These are phyloP conservation scores for Saururus chinensis DNA, from an alignment of 164 flowering plant genomes.

Conservation along the genomic window DNA sequence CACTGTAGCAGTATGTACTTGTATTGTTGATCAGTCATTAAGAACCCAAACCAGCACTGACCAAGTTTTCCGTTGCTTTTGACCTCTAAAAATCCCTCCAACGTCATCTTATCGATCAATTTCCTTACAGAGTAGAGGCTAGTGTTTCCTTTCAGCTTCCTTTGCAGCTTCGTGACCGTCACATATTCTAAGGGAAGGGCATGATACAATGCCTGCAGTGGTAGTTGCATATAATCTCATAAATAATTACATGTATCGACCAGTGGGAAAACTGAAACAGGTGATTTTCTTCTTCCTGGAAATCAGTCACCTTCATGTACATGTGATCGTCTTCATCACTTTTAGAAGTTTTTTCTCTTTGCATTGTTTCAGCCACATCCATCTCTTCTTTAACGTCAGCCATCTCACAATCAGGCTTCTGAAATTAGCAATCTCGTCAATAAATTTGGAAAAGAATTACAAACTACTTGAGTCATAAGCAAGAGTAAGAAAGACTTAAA, in stretches of 20 bases:
- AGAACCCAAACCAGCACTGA: constrained; percentile 6
- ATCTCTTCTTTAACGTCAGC: constrained; percentile 61
- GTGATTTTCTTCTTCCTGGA: background rate
- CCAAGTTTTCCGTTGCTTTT: constrained; percentile 61
- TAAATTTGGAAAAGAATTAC: background rate
- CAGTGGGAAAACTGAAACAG: background rate
- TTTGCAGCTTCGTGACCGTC: constrained; percentile 60
- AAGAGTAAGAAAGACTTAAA: background rate
- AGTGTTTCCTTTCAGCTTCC: constrained; percentile 58
- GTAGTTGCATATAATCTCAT: background rate
- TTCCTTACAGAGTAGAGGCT: constrained; percentile 52
- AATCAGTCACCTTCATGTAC: constrained; percentile 63
- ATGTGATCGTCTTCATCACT: constrained; percentile 35
- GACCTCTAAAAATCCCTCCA: constrained; percentile 61
- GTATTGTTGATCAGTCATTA: background rate
- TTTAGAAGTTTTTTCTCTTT: constrained; percentile 18
- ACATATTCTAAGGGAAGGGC: constrained; percentile 80
- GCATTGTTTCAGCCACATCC: constrained; percentile 21
- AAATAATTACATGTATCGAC: too few relatives aligned
- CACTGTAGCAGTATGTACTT: background rate
- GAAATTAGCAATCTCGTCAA: background rate
- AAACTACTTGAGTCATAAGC: too few relatives aligned
- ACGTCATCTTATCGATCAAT: constrained; percentile 64
- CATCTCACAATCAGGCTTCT: constrained; percentile 39
- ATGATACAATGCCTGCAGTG: constrained; percentile 62